Conservation (phyloP, 768 basidiomycete genomes). For the Chlorophyllum brunneum region DNA sequence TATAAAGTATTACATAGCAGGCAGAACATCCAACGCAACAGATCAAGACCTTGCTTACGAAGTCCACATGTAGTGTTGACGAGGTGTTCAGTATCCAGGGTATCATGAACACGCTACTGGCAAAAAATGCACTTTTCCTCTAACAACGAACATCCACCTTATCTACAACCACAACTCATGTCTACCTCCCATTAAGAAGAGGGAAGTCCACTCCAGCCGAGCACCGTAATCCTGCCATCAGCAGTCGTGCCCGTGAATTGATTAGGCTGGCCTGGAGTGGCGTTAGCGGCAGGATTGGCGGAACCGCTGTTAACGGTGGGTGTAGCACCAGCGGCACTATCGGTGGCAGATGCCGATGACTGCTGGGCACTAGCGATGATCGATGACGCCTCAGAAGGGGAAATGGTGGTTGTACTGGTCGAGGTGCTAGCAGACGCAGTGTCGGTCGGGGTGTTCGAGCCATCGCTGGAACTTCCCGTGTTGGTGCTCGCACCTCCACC, state of each 20-base stretch:
- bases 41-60: not conserved
- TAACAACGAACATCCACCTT: not conserved
- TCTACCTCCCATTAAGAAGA: not conserved
- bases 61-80: not conserved
- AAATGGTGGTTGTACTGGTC: constrained; percentile 23
- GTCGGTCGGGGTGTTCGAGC: constrained; percentile 19
- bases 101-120: constrained; percentile 3
- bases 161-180: not conserved
- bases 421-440: constrained; percentile 23
- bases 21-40: not conserved
- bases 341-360: constrained; percentile 17
- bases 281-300: constrained; percentile 18
- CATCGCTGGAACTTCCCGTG: too few relatives aligned
- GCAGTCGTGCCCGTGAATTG: constrained; percentile 35
- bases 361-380: constrained; percentile 27
- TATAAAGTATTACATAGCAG: not conserved
- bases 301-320: constrained; percentile 18
- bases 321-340: constrained; percentile 21
- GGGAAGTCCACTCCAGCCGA: constrained; percentile 35
- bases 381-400: constrained; percentile 31
- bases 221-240: constrained; percentile 40
- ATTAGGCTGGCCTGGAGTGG: constrained; percentile 32
- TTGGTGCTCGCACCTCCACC: constrained; percentile 15
- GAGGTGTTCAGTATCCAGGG: constrained; percentile 2
- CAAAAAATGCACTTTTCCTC: not conserved